These are phyloP conservation scores for Leishmania turanica DNA, from an alignment of 208 protist genomes.

Conservation along the genomic window DNA sequence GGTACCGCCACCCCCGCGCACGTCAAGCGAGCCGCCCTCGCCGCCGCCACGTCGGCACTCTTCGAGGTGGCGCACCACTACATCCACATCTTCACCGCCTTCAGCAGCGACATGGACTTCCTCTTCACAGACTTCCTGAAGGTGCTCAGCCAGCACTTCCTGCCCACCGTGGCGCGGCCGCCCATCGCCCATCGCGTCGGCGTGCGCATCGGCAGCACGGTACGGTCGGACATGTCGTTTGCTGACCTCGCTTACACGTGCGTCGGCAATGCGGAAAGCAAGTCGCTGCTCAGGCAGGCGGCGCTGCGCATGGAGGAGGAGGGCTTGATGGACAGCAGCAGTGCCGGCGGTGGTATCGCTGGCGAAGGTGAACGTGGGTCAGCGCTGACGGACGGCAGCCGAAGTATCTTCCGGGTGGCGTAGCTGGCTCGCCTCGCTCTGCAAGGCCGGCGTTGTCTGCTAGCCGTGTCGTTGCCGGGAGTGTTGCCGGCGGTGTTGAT, in stretches of 20 bases:
- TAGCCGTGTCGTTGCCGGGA: not conserved
- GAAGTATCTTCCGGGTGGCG: slow-evolving; percentile 48
- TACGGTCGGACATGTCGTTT: slow-evolving; percentile 52
- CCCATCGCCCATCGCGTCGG: slow-evolving; percentile 52
- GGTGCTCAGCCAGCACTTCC: slow-evolving; percentile 50
- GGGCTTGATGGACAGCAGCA: slow-evolving; percentile 22
- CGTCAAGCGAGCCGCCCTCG: slow-evolving; percentile 52
- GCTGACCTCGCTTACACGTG: slow-evolving; percentile 79
- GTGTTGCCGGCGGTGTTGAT: not conserved
- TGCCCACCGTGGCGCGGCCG: slow-evolving; percentile 41
- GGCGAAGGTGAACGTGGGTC: not conserved
- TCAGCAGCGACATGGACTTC: slow-evolving; percentile 80
- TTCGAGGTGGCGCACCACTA: slow-evolving; percentile 61
- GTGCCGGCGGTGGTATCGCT: not conserved
- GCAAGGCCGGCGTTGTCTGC: not conserved
- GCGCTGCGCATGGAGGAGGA: slow-evolving; percentile 75
- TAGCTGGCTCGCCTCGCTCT: not conserved
- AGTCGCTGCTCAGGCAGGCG: slow-evolving; percentile 75
- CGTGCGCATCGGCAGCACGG: slow-evolving; percentile 30
- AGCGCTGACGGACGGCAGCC: slow-evolving; percentile 27
- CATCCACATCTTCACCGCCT: slow-evolving; percentile 71
- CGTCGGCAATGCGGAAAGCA: slow-evolving; percentile 67
- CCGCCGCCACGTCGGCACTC: slow-evolving; percentile 52
- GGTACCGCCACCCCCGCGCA: slow-evolving; percentile 2
- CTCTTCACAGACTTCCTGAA: slow-evolving; percentile 69